Evolutionary conservation across 805 yeast species (phyloP).

Genomic region (Ogataea ramenticola): DNA sequence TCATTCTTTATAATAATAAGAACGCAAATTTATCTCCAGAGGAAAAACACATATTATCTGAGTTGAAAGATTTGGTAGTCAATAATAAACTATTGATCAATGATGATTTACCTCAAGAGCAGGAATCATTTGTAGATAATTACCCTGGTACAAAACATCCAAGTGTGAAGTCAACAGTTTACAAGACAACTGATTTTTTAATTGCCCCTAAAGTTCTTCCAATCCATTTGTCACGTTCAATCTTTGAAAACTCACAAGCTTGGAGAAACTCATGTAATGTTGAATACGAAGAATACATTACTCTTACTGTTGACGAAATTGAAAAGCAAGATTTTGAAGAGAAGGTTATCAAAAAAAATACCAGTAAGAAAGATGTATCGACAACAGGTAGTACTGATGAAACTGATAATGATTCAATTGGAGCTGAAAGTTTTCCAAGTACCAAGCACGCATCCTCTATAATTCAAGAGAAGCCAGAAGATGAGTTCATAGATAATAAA

Average conservation of each 20-base stretch:
- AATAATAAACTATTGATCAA: slow-evolving; percentile 43
- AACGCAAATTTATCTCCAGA: slow-evolving; percentile 17
- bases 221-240: slow-evolving; percentile 82
- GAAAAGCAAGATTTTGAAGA: slow-evolving; percentile 17
- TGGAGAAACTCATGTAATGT: slow-evolving; percentile 74
- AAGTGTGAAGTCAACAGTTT: slow-evolving; percentile 53
- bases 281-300: slow-evolving; percentile 46
- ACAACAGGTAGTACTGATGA: slow-evolving; percentile 30
- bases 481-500: slow-evolving; percentile 16
- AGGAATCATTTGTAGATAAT: slow-evolving; percentile 38
- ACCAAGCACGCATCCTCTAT: not conserved
- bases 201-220: slow-evolving; percentile 66
- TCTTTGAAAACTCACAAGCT: slow-evolving; percentile 58
- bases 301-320: slow-evolving; percentile 38
- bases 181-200: slow-evolving; percentile 53
- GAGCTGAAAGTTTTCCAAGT: not conserved
- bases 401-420: slow-evolving; percentile 23
- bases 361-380: slow-evolving; percentile 9
- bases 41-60: slow-evolving; percentile 26
- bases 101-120: slow-evolving; percentile 51
- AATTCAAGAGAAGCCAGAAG: slow-evolving; percentile 14
- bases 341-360: slow-evolving; percentile 2
- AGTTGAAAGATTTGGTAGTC: slow-evolving; percentile 28
- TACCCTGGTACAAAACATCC: slow-evolving; percentile 25
- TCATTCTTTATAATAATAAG: slow-evolving; percentile 31